Evolutionary conservation across 2,329 filamentous ascomycete genomes (phyloP), one percentile per base, ranked within the genome.

Genomic region (Laburnicola sp.): DNA sequence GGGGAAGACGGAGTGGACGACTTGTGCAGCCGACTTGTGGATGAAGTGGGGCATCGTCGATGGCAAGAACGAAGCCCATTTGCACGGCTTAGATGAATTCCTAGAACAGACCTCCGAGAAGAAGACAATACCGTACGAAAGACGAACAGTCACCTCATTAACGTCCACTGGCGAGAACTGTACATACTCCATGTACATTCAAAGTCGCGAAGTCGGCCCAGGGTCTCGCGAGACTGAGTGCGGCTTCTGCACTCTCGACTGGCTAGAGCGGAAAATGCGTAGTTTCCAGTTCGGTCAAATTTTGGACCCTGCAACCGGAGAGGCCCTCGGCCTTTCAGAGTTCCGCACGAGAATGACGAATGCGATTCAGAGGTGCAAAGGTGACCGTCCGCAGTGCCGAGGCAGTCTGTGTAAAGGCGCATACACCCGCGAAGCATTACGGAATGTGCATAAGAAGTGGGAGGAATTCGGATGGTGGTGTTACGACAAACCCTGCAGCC

Each of bases 41-140:
- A 56, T 55, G 53, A 47, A 10, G 7, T 56, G 53, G 53, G 53
- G 53, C 3, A 44, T 56, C 22, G 53, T 48, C 3, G 42, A 53
- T 25, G 53, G 53, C 2, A 48, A 34, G 23, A 41, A 50, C 9
- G 37, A 35, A 30, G 31, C 5, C 4, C 47, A 45, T 22, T 3
- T 56, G 23, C 46, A 53, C n/a, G 39, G 45, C 5, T 4, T 56
- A 21, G 46, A 48, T 11, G n/a, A 11, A 2, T 56, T 56, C 28
- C 23, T 56, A 3, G 42, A 47, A 11, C 21, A 41, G 35, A 56
- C 53, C 7, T 34, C 8, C 27, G 46, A 36, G 32, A 45, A 45
- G 30, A 45, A 45, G 28, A 25, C 30, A 9, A 35, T 52, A n/a
- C 6, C 9, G 11, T 31, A 27, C 7, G 26, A 27, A 3, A 38